Evolutionary conservation across 2,329 filamentous ascomycete genomes (phyloP).

Genomic region (Botryosphaeria agaves): DNA sequence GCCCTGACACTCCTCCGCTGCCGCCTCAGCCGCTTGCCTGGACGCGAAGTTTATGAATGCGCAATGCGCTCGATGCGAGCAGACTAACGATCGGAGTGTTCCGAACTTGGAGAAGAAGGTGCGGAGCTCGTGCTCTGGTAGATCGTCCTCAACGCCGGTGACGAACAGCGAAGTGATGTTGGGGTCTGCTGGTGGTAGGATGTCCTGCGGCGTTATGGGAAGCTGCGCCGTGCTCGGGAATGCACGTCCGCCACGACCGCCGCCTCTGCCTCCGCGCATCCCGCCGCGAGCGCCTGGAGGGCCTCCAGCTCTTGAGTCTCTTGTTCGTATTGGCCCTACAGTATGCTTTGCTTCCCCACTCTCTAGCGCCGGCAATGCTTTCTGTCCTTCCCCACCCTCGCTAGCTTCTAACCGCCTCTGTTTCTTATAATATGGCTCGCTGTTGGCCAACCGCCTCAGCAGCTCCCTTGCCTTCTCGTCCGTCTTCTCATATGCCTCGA

Average conservation of each 20-base stretch:
- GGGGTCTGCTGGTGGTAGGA: constrained; percentile 62
- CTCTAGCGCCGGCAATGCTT: constrained; percentile 22
- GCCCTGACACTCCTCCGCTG: constrained; percentile 70
- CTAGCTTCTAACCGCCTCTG: constrained; percentile 55
- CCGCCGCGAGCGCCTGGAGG: constrained; percentile 15
- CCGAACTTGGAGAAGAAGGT: constrained; percentile 82
- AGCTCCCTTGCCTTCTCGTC: constrained; percentile 92
- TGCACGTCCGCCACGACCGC: constrained; percentile 28
- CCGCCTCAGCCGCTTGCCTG: constrained; percentile 68
- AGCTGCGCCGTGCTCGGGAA: constrained; percentile 58
- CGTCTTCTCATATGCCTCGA: constrained; percentile 90
- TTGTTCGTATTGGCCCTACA: constrained; percentile 64
- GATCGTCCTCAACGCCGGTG: constrained; percentile 87
- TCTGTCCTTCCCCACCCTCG: constrained; percentile 24
- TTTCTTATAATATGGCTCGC: constrained; percentile 90
- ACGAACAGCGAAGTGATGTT: constrained; percentile 90
- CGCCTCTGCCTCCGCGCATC: constrained; percentile 24
- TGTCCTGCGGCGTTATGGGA: constrained; percentile 71
- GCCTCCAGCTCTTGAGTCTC: constrained; percentile 28
- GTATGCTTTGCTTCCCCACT: constrained; percentile 16
- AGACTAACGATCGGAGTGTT: constrained; percentile 81
- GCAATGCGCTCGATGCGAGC: constrained; percentile 92
- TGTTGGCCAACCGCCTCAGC: constrained; percentile 66
- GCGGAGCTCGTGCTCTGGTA: constrained; percentile 81
- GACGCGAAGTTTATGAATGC: constrained; percentile 92